Evolutionary conservation across 306 rosid genomes (phyloP), one percentile per base, ranked within the genome.

Genomic region (Erythrophleum fordii): DNA sequence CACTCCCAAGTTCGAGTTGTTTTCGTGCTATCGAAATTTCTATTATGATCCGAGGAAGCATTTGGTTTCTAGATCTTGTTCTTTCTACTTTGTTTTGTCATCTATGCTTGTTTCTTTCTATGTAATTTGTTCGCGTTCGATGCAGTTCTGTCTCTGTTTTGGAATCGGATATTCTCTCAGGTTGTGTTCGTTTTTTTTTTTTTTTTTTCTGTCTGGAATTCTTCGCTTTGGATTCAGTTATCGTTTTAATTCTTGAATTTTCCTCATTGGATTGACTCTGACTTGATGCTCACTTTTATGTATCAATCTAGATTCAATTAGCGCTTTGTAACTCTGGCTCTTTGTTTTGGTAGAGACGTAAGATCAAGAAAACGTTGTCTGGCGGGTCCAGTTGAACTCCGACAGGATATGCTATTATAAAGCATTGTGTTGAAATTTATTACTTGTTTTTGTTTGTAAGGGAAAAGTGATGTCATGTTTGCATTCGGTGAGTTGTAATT

Each of bases 1-100:
- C 25, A 28, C 16, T 10, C n/a, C 11, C 18, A 22, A 20, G 60
- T 61, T 22, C 12, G 2, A 51, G 13, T 69, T 64, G 52, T 59
- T 66, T 45, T 13, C 41, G 7, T 22, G 66, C 49, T 26, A 23
- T 5, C 5, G 20, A 20, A 41, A 59, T 6, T 44, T 53, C 34
- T 73, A 12, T 58, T 60, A 5, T 18, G 48, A 18, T 35, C 49
- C 28, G 14, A 17, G 22, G 23, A 17, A 75, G 67, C 70, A 16
- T 58, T 14, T 53, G 22, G 39, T 73, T 5, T 13, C 31, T 52
- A 22, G 79, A 83, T 81, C 82, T 55, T 80, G 53, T 70, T 84
- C 37, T 75, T 78, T 79, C 8, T 46, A 16, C 25, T 18, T 51
- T 65, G 13, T 73, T 70, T 74, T 58, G 8, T 28, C 69, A 45